Base-by-base conservation (phyloP, 2,329 filamentous ascomycete species). In the Trichoderma sp. region DNA sequence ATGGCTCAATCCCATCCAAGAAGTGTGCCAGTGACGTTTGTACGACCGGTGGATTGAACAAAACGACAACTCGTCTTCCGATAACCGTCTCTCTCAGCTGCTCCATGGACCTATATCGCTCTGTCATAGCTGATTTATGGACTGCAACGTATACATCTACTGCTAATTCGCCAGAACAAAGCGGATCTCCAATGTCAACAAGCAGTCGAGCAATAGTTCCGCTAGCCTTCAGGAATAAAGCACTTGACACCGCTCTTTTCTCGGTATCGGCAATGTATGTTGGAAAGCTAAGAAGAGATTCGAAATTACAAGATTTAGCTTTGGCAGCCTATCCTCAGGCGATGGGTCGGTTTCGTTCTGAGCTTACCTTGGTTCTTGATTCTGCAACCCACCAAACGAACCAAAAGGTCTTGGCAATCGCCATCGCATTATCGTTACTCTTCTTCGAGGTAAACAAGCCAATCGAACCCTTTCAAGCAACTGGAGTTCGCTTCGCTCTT, bases 21-120 rank as follows among this genome's bases (percentile, higher is more conserved):
- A 40, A 4, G 11, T 5, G 14, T 6, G 8, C 27, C 8, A 27
- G 11, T 11, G 7, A 4, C 5, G 10, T 29, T 37, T 27, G 24
- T 43, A 13, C 1, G 7, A 29, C 29, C n/a, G 24, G 8, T 29
- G 6, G 24, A 59, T 43, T 21, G 1, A 43, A 59, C 2, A 29
- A 59, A 29, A 14, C 13, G 13, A 40, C 37, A 43, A 11, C 57
- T 21, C 4, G 35, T 13, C 24, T n/a, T 16, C 24, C 57, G 29
- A 40, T 59, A 10, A 24, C 6, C 3, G 10, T 14, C 8, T 43
- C 57, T 29, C 8, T 59, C 14, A 14, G 16, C 35, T 43, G 57
- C 3, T 59, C 57, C 19, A 59, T 43, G 57, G 57, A 59, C 40
- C 24, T 59, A 27, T 59, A 43, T 59, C 57, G 57, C 40, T 59